Percentiles rank a stretch among this genome's conserved stretches.
These are phyloP conservation scores for Vaccinium macrocarpon DNA, from an alignment of 148 eudicot species.

Conservation along the genomic window DNA sequence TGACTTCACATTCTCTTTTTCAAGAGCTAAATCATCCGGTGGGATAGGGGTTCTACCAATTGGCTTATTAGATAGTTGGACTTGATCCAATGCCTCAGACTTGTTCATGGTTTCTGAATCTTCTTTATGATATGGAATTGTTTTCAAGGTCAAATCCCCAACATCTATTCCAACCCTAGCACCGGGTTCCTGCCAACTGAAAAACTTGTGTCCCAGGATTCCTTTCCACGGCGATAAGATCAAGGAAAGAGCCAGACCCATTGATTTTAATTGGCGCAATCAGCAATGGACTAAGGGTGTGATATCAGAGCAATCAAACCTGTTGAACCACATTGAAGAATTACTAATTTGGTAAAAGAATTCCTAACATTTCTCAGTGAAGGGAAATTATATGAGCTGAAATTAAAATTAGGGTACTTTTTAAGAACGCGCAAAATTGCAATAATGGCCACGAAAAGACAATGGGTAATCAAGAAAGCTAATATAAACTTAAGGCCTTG, in stretches of 20 bases:
- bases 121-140: background rate
- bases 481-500: background rate
- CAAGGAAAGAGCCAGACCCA: conserved; percentile 25
- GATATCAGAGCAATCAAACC: background rate
- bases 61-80: background rate
- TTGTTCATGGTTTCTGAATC: conserved; percentile 10
- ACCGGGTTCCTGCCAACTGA: background rate
- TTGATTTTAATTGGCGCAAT: background rate
- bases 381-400: background rate
- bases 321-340: conserved; percentile 4
- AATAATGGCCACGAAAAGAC: background rate
- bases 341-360: background rate
- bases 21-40: conserved; percentile 14
- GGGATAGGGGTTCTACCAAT: background rate
- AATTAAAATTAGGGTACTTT: background rate
- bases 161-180: conserved; percentile 2
- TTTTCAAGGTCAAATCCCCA: conserved; percentile 11
- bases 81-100: conserved; percentile 10
- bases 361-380: background rate
- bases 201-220: conserved; percentile 16
- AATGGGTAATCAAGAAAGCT: background rate
- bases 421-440: background rate
- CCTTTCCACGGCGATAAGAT: conserved; percentile 19
- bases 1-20: background rate
- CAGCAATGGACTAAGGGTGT: background rate